Evolutionary conservation across 163 green algal genomes (phyloP).

Genomic region (Chlorella variabilis): DNA sequence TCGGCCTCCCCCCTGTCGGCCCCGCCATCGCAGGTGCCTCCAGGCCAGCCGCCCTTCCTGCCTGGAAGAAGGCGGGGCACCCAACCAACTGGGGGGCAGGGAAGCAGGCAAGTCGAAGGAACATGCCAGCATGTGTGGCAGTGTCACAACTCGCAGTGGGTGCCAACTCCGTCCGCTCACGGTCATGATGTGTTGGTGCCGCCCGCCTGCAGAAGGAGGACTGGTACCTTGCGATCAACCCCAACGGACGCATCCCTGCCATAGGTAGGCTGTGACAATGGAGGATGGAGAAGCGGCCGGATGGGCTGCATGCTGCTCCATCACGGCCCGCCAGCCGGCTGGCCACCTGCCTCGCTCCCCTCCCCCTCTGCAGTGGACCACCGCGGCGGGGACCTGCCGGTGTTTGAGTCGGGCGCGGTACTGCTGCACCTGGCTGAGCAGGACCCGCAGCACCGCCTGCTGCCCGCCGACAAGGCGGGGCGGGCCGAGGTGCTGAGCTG

Average conservation of each 20-base stretch:
- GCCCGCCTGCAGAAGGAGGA: constrained; percentile 54
- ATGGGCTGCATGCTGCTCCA: too few species aligned
- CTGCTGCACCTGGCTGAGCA: constrained; percentile 59
- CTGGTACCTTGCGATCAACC: constrained; percentile 56
- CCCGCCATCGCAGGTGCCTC: neutral
- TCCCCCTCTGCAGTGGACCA: constrained; percentile 54
- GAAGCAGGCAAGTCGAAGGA: constrained; percentile 30
- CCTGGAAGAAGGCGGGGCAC: constrained; percentile 44
- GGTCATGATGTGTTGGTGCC: too few species aligned
- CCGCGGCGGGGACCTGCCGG: constrained; percentile 32
- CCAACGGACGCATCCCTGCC: constrained; percentile 58
- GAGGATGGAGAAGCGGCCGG: too few species aligned
- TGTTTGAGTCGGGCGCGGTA: constrained; percentile 60
- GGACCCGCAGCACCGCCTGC: constrained; percentile 29
- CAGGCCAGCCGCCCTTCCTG: neutral
- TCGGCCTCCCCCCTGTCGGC: too few species aligned
- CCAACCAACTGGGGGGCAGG: constrained; percentile 36
- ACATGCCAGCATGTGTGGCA: too few species aligned
- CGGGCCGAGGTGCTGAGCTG: constrained; percentile 53
- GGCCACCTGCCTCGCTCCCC: neutral
- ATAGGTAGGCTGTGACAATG: too few species aligned
- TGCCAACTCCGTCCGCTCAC: too few species aligned
- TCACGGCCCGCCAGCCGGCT: too few species aligned
- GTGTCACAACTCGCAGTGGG: too few species aligned
- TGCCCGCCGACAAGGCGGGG: constrained; percentile 41